These are phyloP conservation scores for Bruguiera parviflora DNA, from an alignment of 345 rosid genomes.

Conservation along the genomic window DNA sequence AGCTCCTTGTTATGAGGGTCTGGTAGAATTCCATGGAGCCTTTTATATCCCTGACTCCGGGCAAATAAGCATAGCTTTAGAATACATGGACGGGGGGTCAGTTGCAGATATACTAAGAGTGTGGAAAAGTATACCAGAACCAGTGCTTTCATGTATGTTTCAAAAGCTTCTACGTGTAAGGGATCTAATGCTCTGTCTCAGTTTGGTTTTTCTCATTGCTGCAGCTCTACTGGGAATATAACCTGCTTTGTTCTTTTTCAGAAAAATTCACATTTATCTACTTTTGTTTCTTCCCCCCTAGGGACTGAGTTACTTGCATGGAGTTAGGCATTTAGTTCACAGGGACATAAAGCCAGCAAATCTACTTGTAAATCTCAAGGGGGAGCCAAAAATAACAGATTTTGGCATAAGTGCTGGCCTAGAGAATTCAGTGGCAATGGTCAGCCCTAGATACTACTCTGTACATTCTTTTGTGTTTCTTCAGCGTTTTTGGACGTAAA, in stretches of 20 bases:
- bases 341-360: constrained; percentile 98
- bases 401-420: constrained; percentile 97
- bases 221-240: not conserved
- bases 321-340: constrained; percentile 85
- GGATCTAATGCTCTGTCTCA: constrained; percentile 7
- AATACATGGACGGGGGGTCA: constrained; percentile 96
- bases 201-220: constrained; percentile 12
- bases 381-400: constrained; percentile 97
- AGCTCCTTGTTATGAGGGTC: constrained; percentile 89
- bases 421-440: constrained; percentile 97
- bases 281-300: constrained; percentile 19
- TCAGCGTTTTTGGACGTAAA: constrained; percentile 1
- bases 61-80: constrained; percentile 95
- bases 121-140: constrained; percentile 69
- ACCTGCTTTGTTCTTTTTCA: constrained; percentile 15
- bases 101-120: constrained; percentile 74
- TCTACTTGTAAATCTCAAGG: constrained; percentile 88
- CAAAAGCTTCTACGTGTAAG: constrained; percentile 75
- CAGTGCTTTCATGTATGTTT: constrained; percentile 81
- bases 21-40: constrained; percentile 94
- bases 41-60: constrained; percentile 91
- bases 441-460: constrained; percentile 29
- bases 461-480: constrained; percentile 4
- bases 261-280: not conserved
- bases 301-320: constrained; percentile 93